Percentiles rank a stretch among this genome's conserved stretches.
phyloP scores from a whole-genome alignment of 2,329 filamentous ascomycete species.

The Colletotrichum camelliae region DNA sequence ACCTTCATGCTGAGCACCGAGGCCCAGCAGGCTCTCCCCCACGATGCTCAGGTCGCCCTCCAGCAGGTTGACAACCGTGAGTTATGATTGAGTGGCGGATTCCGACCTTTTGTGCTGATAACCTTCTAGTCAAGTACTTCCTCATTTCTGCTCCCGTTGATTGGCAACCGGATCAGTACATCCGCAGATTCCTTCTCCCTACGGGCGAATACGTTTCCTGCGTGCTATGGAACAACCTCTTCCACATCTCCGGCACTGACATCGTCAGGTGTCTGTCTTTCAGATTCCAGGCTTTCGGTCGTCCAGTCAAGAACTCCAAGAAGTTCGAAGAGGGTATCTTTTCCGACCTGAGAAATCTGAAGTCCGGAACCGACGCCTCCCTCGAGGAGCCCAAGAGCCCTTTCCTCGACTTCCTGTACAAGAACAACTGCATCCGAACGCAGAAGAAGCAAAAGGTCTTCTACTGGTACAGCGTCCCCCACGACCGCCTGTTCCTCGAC shows the following conservation, averaged over 20 bases:
- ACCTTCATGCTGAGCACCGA: constrained; percentile 98
- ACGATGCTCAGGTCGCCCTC: constrained; percentile 94
- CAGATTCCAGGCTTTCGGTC: constrained; percentile 97
- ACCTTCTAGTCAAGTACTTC: constrained; percentile 89
- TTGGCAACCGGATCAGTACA: constrained; percentile 96
- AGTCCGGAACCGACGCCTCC: constrained; percentile 96
- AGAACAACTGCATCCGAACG: constrained; percentile 99
- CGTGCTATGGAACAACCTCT: constrained; percentile 98
- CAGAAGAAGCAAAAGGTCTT: constrained; percentile 99
- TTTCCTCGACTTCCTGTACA: constrained; percentile 98
- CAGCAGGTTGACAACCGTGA: constrained; percentile 98
- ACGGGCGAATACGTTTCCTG: constrained; percentile 99
- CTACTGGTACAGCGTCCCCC: constrained; percentile 99
- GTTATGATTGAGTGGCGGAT: constrained; percentile 35
- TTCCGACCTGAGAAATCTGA: constrained; percentile 96
- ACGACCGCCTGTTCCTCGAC: constrained; percentile 96
- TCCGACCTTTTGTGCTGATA: constrained; percentile 26
- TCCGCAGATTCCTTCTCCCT: constrained; percentile 90
- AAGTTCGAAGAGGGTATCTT: constrained; percentile 99
- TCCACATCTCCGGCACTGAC: constrained; percentile 98
- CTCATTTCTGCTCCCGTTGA: constrained; percentile 98
- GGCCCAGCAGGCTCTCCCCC: constrained; percentile 93
- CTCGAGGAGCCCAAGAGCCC: constrained; percentile 98
- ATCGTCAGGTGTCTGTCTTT: constrained; percentile 98
- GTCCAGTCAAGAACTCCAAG: constrained; percentile 98